phyloP scores from a whole-genome alignment of 176 grass and related monocot species.

The Oryza meyeriana region DNA sequence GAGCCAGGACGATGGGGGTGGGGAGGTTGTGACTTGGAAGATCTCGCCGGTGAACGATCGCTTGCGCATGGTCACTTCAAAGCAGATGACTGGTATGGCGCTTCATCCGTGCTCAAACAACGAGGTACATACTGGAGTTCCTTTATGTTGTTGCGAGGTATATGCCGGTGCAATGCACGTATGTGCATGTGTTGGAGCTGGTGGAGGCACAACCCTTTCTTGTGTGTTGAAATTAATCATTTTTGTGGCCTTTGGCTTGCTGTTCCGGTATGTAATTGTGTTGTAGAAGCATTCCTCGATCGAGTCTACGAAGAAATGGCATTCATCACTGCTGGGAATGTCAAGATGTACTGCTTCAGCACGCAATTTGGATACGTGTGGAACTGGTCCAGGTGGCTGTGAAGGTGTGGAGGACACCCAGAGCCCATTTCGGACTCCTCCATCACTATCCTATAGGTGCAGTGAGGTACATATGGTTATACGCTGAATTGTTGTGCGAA shows the following conservation, averaged over 20 bases:
- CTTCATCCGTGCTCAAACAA: conserved; percentile 66
- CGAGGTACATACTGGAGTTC: conserved; percentile 37
- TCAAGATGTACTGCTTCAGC: conserved; percentile 37
- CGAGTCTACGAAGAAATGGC: conserved; percentile 64
- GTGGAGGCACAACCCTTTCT: neutral
- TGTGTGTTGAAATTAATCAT: neutral
- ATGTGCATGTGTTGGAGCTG: neutral
- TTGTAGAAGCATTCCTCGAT: conserved; percentile 49
- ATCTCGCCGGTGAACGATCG: conserved; percentile 89
- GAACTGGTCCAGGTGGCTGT: conserved; percentile 24
- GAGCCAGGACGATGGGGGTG: conserved; percentile 86
- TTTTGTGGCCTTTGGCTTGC: neutral
- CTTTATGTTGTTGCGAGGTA: neutral
- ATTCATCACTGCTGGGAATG: conserved; percentile 46
- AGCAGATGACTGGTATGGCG: conserved; percentile 43
- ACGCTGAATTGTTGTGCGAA: neutral
- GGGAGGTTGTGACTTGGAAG: conserved; percentile 81
- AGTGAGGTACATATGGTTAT: conserved; percentile 43
- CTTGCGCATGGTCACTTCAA: conserved; percentile 47
- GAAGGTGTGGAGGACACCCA: conserved; percentile 44
- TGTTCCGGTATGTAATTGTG: conserved; percentile 12
- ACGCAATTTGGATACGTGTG: conserved; percentile 9
- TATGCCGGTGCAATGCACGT: neutral
- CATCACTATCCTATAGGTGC: conserved; percentile 64
- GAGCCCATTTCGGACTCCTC: conserved; percentile 82